Evolutionary conservation across 768 basidiomycete genomes (phyloP), one percentile per base, ranked within the genome.

Genomic region (Boletellus ananas): DNA sequence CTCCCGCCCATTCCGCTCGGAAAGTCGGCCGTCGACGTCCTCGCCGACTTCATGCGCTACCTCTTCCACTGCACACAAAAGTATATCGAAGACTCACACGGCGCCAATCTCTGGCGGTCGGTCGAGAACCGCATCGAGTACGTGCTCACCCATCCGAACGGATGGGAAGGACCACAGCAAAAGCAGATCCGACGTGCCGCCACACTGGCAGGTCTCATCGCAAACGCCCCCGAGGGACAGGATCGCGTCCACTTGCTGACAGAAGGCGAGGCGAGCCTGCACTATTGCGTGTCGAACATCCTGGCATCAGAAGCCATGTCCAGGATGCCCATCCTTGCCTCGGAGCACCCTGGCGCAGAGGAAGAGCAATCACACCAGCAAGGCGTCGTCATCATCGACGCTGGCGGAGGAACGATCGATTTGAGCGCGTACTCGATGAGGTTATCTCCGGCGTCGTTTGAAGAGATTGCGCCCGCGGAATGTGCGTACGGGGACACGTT

Each of bases 101-200:
- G 81, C 1, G 54, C 34, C 14, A 64, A 68, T 10, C 54, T 81
- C 3, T 81, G 79, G 80, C 60, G 58, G 8, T 72, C 72, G 7
- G 52, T 81, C 7, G 68, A 75, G 53, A 55, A 64, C 14, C 64
- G 54, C 7, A 72, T 79, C 25, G 73, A 80, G 29, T 79, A 76
- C 50, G 71, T 85, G 5, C 71, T 85, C 14, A 74, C 75, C 1
- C 83, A 84, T 55, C 83, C 83, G 5, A 84, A 84, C 54, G 83
- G 80, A 0, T 85, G 83, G 83, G 83, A 78, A 53, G 79, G 80
- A 1, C 64, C 60, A 1, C 83, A 85, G 56, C 84, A 85, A 53
- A 67, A 66, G 20, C 69, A 75, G 57, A 80, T 85, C 68, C 75
- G 83, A 4, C 62, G 63, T 20, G 83, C 83, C 1, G 79, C 80